A percentile compares a stretch with the other conserved stretches of the same genome.
Conservation (phyloP, 2,329 filamentous ascomycete species). For the Madurella mycetomatis region DNA sequence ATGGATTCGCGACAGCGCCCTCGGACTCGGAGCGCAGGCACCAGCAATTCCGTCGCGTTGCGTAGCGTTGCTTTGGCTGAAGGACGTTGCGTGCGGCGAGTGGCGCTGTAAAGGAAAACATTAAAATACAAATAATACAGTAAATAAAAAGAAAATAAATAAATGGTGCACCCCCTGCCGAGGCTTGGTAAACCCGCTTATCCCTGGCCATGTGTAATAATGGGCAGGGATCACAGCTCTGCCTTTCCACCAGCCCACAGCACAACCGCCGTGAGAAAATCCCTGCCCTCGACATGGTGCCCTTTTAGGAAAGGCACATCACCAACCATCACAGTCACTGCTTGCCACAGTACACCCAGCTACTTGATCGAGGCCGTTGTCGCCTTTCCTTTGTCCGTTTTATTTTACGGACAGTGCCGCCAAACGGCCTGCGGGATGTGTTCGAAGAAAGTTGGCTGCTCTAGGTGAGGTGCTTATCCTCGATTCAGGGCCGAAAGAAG, state of each 20-base stretch:
- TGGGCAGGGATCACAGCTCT: constrained; percentile 14
- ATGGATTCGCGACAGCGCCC: not conserved
- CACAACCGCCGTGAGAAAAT: not conserved
- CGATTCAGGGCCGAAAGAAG: not conserved
- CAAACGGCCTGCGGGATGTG: too few species aligned
- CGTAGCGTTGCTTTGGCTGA: not conserved
- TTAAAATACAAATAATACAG: too few species aligned
- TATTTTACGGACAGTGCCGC: too few species aligned
- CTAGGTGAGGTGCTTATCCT: too few species aligned
- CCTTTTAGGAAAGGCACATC: too few species aligned
- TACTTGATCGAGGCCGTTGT: too few species aligned
- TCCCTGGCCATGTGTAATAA: constrained; percentile 20
- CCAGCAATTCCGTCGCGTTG: constrained; percentile 6
- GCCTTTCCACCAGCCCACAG: not conserved
- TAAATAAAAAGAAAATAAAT: too few species aligned
- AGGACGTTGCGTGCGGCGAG: constrained; percentile 11
- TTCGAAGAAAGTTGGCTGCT: too few species aligned
- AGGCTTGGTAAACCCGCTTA: constrained; percentile 10
- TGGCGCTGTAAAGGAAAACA: constrained; percentile 17
- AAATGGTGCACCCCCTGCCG: constrained; percentile 13
- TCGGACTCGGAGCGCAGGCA: constrained; percentile 1
- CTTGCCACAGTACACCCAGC: too few species aligned
- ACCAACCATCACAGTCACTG: too few species aligned
- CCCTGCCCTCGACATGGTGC: not conserved
- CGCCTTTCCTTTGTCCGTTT: too few species aligned